These are phyloP conservation scores for Besnoitia besnoiti DNA, from an alignment of 169 alveolate species.

Conservation along the genomic window DNA sequence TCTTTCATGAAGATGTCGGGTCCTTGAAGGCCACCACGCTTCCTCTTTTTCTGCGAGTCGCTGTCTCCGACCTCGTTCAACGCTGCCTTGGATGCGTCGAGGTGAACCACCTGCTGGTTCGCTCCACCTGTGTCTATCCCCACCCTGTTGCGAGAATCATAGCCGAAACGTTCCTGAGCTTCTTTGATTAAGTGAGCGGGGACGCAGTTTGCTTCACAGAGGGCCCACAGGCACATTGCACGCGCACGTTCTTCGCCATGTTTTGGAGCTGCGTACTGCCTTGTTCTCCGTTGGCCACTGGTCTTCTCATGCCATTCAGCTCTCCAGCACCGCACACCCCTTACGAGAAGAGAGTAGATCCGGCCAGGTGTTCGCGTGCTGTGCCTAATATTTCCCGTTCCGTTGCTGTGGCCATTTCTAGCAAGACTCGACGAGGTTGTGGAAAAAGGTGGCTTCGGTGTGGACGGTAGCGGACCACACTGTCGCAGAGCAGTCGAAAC, in stretches of 20 bases:
- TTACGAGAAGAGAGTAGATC: slow-evolving; percentile 59
- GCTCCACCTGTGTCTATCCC: not conserved
- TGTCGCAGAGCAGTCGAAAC: not conserved
- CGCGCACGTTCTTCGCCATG: slow-evolving; percentile 69
- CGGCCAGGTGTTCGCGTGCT: slow-evolving; percentile 65
- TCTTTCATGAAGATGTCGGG: not conserved
- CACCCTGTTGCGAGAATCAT: slow-evolving; percentile 51
- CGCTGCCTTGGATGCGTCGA: not conserved
- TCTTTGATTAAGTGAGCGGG: slow-evolving; percentile 62
- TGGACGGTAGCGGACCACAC: not conserved
- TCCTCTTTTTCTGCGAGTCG: not conserved
- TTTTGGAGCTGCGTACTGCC: slow-evolving; percentile 69
- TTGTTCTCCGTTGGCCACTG: slow-evolving; percentile 65
- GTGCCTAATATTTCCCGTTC: not conserved
- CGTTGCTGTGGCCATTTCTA: not conserved
- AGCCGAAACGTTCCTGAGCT: slow-evolving; percentile 65
- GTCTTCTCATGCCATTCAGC: slow-evolving; percentile 67
- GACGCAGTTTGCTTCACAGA: slow-evolving; percentile 60
- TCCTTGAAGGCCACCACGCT: not conserved
- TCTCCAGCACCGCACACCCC: slow-evolving; percentile 71
- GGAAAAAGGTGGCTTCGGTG: not conserved
- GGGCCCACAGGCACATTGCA: slow-evolving; percentile 62
- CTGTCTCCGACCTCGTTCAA: not conserved
- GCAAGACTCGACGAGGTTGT: not conserved
- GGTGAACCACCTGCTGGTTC: not conserved